Evolutionary conservation across 208 protist genomes (phyloP).

Genomic region (Trypanosoma theileri): DNA sequence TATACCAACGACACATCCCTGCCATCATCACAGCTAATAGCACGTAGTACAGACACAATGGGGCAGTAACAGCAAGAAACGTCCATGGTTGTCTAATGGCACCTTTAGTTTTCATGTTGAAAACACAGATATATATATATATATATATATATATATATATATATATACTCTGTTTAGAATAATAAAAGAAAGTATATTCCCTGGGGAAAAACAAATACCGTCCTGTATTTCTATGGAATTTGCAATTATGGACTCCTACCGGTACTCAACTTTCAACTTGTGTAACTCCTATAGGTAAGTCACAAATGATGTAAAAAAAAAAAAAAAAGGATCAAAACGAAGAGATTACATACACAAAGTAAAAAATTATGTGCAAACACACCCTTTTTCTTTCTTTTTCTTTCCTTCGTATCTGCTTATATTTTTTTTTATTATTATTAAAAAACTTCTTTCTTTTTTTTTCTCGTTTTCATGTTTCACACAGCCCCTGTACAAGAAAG

Average conservation of each 20-base stretch:
- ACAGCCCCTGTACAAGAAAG: not conserved
- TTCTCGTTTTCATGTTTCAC: too few species aligned
- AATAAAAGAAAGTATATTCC: too few species aligned
- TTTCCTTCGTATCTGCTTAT: not conserved
- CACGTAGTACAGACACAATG: slow-evolving; percentile 42
- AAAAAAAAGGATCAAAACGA: not conserved
- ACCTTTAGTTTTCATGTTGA: not conserved
- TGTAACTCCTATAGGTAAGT: not conserved
- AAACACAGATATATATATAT: too few species aligned
- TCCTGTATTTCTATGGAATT: too few species aligned
- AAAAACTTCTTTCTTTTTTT: too few species aligned
- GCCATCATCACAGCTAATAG: slow-evolving; percentile 34
- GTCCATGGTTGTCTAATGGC: not conserved
- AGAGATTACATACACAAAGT: not conserved
- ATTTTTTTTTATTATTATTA: too few species aligned
- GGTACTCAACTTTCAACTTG: too few species aligned
- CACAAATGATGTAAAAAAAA: not conserved
- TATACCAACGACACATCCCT: slow-evolving; percentile 33
- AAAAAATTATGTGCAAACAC: not conserved
- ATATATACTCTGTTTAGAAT: too few species aligned
- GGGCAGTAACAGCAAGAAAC: slow-evolving; percentile 17
- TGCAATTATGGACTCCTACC: too few species aligned
- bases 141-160: too few species aligned
- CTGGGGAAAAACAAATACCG: too few species aligned
- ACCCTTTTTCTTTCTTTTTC: not conserved